Evolutionary conservation across 352 stramenopile genomes (phyloP), one percentile per base, ranked within the genome.

Genomic region (Sclerospora graminicola): DNA sequence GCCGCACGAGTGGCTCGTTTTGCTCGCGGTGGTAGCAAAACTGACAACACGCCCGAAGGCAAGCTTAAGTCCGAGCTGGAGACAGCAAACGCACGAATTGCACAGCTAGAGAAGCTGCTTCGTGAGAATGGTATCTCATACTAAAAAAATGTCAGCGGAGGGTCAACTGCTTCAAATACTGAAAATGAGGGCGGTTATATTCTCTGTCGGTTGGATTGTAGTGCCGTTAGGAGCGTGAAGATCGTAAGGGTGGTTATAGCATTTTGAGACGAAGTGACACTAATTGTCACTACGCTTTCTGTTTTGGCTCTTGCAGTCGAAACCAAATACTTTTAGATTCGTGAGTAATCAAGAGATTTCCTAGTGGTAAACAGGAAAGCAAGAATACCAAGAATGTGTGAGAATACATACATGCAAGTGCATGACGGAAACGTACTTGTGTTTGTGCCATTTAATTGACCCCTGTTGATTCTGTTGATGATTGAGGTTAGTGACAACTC

Each of bases 81-180:
- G 8, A 63, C 69, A 10, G 82, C 82, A 29, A 89, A 90, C 40
- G 72, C 77, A 45, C 82, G 80, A 60, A 94, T 94, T 49, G 72
- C 75, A 24, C 66, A 90, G 39, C 51, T 94, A 33, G 82, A 94
- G 51, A 82, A 82, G 50, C 78, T 87, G 62, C 69, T 89, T 47
- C 59, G 59, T 53, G 60, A 77, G 39, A 75, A 82, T 45, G 71
- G 76, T 49, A 92, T 92, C 52, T 86, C 77, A 43, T 86, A 89
- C 66, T 92, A 71, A 58, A n/a, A n/a, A n/a, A 65, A 24, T 27
- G 42, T 51, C 33, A 54, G 36, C 31, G 42, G 14, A 55, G 34
- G 29, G 53, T 32, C 48, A 39, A 45, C 41, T 60, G 45, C 40
- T 55, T 28, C 51, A 43, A 45, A 49, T 50, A 58, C 35, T 60